Evolutionary conservation across 2,329 filamentous ascomycete species (phyloP).

Genomic region (Cercospora sesami): DNA sequence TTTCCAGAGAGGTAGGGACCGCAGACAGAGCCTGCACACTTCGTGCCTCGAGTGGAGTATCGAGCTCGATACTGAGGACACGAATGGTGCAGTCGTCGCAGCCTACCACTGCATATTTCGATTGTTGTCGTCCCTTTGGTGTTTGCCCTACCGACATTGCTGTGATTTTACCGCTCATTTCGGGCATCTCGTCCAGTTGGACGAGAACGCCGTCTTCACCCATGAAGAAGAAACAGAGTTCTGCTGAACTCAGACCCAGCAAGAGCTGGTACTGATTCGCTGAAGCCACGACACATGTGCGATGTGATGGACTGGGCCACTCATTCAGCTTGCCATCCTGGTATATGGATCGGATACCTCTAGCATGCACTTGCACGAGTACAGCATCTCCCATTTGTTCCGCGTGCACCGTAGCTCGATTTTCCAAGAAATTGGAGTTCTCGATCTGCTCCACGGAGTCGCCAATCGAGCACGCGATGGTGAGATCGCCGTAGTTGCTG

Average conservation of each 20-base stretch:
- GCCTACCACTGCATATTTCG: conserved; percentile 91
- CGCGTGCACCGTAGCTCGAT: conserved; percentile 84
- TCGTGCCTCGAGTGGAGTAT: conserved; percentile 87
- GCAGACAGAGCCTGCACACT: conserved; percentile 92
- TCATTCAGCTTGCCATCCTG: conserved; percentile 77
- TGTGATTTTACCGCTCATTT: conserved; percentile 93
- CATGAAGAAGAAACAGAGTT: conserved; percentile 98
- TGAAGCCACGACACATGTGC: conserved; percentile 90
- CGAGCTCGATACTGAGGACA: conserved; percentile 56
- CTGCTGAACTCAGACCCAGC: conserved; percentile 89
- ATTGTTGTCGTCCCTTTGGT: conserved; percentile 82
- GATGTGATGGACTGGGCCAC: conserved; percentile 89
- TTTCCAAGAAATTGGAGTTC: conserved; percentile 87
- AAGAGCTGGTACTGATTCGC: conserved; percentile 93
- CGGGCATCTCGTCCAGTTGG: conserved; percentile 72
- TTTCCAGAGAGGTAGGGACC: conserved; percentile 80
- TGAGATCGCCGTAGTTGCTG: conserved; percentile 50
- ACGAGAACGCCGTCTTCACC: conserved; percentile 89
- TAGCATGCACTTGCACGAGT: conserved; percentile 92
- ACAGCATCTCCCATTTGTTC: conserved; percentile 93
- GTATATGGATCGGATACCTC: conserved; percentile 87
- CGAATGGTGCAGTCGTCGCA: conserved; percentile 96
- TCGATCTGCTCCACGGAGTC: conserved; percentile 96
- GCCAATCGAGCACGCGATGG: conserved; percentile 88
- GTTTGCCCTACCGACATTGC: conserved; percentile 92